phyloP scores from a whole-genome alignment of 2,329 filamentous ascomycete species.

The Bisporella sp. region DNA sequence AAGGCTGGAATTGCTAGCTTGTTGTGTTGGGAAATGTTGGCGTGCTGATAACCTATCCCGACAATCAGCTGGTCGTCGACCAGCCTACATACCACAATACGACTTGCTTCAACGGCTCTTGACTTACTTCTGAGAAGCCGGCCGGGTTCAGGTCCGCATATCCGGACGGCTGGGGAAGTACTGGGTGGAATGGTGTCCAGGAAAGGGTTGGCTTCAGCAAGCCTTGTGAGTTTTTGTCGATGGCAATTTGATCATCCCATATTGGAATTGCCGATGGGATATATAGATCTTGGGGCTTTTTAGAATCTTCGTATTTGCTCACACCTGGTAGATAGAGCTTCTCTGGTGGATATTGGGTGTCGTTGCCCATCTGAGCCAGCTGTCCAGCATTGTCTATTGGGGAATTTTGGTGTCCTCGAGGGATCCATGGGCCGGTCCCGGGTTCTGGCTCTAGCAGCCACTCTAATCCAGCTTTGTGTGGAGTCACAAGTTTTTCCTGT shows the following conservation, averaged over 20 bases:
- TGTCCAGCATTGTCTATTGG: not conserved
- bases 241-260: constrained; percentile 20
- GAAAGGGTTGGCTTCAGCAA: constrained; percentile 13
- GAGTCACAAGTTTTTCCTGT: constrained; percentile 16
- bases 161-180: constrained; percentile 20
- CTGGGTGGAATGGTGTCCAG: constrained; percentile 22
- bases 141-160: constrained; percentile 18
- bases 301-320: constrained; percentile 10
- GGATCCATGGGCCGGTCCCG: not conserved
- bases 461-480: constrained; percentile 16
- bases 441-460: constrained; percentile 14
- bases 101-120: not conserved
- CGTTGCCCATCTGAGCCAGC: not conserved
- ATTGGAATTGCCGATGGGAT: constrained; percentile 14
- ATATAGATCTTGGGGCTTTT: constrained; percentile 14
- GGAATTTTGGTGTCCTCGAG: not conserved
- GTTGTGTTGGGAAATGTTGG: constrained; percentile 6
- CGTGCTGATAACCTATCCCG: not conserved
- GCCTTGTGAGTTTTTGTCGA: constrained; percentile 11
- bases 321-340: constrained; percentile 6
- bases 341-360: not conserved
- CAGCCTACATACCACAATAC: not conserved
- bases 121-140: constrained; percentile 16
- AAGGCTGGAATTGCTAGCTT: constrained; percentile 25
- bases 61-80: not conserved